Conservation (phyloP, 805 yeast genomes). For the Ogataea paraovalis region DNA sequence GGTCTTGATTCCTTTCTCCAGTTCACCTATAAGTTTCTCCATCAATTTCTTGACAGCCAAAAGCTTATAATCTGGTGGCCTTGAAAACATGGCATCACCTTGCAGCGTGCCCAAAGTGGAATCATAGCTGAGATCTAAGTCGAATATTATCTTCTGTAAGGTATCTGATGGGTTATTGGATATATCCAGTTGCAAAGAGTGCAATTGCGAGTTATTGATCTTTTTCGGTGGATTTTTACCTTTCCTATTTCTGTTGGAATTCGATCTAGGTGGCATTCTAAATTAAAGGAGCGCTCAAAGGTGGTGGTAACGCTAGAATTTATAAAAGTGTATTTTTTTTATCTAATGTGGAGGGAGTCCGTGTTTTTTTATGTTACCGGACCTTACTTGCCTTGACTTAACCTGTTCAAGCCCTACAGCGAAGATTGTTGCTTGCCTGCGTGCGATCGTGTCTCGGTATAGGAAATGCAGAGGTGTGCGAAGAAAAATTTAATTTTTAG, state of each 20-base stretch:
- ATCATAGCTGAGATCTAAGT: slow-evolving; percentile 53
- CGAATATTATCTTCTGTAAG: slow-evolving; percentile 48
- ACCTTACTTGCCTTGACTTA: background rate
- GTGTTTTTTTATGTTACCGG: background rate
- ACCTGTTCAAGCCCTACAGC: background rate
- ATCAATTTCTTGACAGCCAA: slow-evolving; percentile 31
- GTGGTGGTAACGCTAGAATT: background rate
- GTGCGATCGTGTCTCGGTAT: background rate
- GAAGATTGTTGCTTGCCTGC: background rate
- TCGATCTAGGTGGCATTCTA: slow-evolving; percentile 24
- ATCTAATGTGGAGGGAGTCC: background rate
- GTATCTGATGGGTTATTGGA: slow-evolving; percentile 35
- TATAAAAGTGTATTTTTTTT: background rate
- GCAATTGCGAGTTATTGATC: slow-evolving; percentile 8
- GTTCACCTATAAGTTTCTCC: slow-evolving; percentile 36
- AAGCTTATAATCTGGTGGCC: slow-evolving; percentile 26
- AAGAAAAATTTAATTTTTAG: too few species aligned
- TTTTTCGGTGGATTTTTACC: slow-evolving; percentile 24
- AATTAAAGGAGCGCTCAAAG: background rate
- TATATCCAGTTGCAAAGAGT: background rate
- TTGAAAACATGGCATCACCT: slow-evolving; percentile 45
- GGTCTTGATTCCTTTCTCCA: slow-evolving; percentile 30
- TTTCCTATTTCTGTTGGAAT: slow-evolving; percentile 18
- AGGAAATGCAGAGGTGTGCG: too few species aligned
- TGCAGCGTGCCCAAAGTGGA: slow-evolving; percentile 55